Evolutionary conservation across 2,329 filamentous ascomycete genomes (phyloP).

Genomic region (Nemania sp.): DNA sequence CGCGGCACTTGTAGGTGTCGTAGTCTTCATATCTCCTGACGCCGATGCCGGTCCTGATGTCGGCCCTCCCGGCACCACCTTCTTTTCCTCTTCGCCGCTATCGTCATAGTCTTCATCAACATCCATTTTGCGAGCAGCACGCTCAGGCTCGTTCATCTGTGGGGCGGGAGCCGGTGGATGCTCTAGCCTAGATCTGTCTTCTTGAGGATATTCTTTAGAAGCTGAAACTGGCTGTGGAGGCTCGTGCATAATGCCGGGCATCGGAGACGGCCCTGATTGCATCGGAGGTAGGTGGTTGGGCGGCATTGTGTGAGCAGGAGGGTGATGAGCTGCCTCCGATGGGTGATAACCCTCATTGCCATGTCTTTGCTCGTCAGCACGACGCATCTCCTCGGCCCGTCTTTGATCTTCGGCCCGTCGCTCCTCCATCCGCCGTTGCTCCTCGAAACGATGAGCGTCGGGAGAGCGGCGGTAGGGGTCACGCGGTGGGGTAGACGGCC

Average conservation of each 20-base stretch:
- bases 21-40: slow-evolving; percentile 57
- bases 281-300: slow-evolving; percentile 64
- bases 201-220: slow-evolving; percentile 57
- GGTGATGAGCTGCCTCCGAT: slow-evolving; percentile 89
- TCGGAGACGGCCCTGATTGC: slow-evolving; percentile 61
- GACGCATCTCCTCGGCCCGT: slow-evolving; percentile 56
- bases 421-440: slow-evolving; percentile 63
- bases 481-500: slow-evolving; percentile 73
- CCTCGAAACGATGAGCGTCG: slow-evolving; percentile 67
- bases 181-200: slow-evolving; percentile 59
- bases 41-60: slow-evolving; percentile 48
- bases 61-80: slow-evolving; percentile 49
- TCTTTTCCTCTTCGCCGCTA: slow-evolving; percentile 84
- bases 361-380: slow-evolving; percentile 62
- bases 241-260: slow-evolving; percentile 57
- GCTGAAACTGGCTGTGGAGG: slow-evolving; percentile 49
- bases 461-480: slow-evolving; percentile 76
- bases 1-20: slow-evolving; percentile 51
- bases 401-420: slow-evolving; percentile 59
- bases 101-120: slow-evolving; percentile 98
- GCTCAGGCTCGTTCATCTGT: slow-evolving; percentile 71
- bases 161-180: slow-evolving; percentile 48
- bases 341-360: slow-evolving; percentile 81
- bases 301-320: slow-evolving; percentile 62
- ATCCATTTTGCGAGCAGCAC: slow-evolving; percentile 90